These are phyloP conservation scores for Paracorniculantispora psalliotae DNA, from an alignment of 2,329 filamentous ascomycete species.

Conservation along the genomic window DNA sequence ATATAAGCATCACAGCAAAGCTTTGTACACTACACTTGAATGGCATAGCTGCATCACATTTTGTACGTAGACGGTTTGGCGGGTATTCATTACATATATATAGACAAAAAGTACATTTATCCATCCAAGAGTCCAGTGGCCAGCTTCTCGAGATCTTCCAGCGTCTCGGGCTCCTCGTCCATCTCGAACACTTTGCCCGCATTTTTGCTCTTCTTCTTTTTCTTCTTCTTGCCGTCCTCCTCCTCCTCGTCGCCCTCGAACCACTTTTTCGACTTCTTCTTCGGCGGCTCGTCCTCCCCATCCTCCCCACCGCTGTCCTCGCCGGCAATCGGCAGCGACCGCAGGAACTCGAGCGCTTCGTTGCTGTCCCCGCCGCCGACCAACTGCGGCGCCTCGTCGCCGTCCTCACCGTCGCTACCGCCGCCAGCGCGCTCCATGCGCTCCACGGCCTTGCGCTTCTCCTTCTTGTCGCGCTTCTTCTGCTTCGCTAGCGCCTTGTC, in stretches of 20 bases:
- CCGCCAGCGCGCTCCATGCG: conserved; percentile 40
- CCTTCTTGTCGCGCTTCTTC: conserved; percentile 70
- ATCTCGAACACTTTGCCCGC: conserved; percentile 55
- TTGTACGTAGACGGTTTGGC: neutral
- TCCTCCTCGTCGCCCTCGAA: conserved; percentile 73
- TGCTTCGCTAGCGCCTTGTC: conserved; percentile 79
- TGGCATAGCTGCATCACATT: neutral
- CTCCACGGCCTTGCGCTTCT: conserved; percentile 64
- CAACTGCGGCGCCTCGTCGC: conserved; percentile 28
- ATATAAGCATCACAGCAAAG: neutral
- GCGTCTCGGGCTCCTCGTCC: conserved; percentile 66
- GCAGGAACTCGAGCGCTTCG: conserved; percentile 53
- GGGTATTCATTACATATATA: conserved; percentile 20
- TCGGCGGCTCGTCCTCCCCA: conserved; percentile 43
- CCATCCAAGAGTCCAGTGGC: conserved; percentile 65
- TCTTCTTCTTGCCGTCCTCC: conserved; percentile 47
- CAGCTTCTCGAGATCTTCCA: conserved; percentile 74
- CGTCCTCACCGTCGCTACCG: conserved; percentile 40
- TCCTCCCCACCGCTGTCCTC: conserved; percentile 29
- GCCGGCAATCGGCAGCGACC: conserved; percentile 50
- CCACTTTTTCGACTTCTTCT: conserved; percentile 68
- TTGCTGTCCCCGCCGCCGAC: conserved; percentile 40
- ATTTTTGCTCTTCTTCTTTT: conserved; percentile 38
- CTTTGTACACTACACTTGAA: too few relatives aligned
- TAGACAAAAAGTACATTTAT: conserved; percentile 24